Percentiles rank a stretch among this genome's conserved stretches.
Evolutionary conservation across 805 yeast genomes (phyloP).

Genomic region (Teunomyces atbi): DNA sequence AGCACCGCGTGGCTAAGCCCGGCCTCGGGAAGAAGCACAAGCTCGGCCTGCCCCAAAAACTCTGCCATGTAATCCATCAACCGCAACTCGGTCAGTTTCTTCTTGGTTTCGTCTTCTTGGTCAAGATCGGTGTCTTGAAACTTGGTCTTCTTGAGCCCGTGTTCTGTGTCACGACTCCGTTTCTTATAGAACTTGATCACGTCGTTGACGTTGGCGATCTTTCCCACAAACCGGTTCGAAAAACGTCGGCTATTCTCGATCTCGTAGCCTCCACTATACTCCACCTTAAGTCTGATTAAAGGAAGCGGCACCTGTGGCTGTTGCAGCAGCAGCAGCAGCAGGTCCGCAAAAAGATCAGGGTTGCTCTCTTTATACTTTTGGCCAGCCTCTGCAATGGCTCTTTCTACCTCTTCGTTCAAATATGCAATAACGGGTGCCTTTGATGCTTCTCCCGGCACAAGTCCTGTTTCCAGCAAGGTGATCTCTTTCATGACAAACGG

Average conservation of each 20-base stretch:
- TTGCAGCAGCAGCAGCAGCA: no score
- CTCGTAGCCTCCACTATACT: constrained; percentile 86
- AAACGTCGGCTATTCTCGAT: constrained; percentile 89
- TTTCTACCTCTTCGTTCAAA: constrained; percentile 63
- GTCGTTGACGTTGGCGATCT: constrained; percentile 88
- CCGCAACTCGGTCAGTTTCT: constrained; percentile 35
- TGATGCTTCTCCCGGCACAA: constrained; percentile 61
- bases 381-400: constrained; percentile 59
- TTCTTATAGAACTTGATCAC: constrained; percentile 69
- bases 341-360: no score
- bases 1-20: constrained; percentile 75
- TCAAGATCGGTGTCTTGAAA: constrained; percentile 14
- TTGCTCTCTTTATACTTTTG: constrained; percentile 43
- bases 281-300: constrained; percentile 76
- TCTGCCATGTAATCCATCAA: constrained; percentile 64
- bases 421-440: constrained; percentile 59
- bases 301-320: constrained; percentile 60
- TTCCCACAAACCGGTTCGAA: constrained; percentile 85
- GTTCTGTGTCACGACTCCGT: constrained; percentile 19
- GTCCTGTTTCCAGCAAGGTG: constrained; percentile 48
- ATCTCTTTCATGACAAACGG: constrained; percentile 79
- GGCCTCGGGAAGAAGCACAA: constrained; percentile 68
- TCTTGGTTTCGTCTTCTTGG: constrained; percentile 11
- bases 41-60: constrained; percentile 58
- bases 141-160: constrained; percentile 13